Percentiles rank a stretch among this genome's conserved stretches.
Conservation (phyloP, 1,284 basidiomycete species). For the Ustilago bromivora region DNA sequence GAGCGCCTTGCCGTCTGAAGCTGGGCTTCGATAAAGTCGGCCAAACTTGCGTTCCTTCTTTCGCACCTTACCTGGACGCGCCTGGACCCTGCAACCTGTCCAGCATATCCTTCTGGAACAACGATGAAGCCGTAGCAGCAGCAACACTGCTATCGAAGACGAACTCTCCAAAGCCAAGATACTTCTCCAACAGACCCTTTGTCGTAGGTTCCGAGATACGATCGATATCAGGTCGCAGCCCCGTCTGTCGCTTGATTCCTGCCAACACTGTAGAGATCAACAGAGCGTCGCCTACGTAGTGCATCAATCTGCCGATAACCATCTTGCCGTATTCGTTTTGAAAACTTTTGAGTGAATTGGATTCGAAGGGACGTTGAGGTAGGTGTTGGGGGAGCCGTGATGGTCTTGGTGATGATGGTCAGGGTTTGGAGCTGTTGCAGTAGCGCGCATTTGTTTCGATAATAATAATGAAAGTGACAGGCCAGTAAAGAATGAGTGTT, state of each 20-base stretch:
- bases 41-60: not conserved
- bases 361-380: no score
- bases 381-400: not conserved
- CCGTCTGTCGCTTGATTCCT: slow-evolving; percentile 83
- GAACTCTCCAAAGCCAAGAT: slow-evolving; percentile 87
- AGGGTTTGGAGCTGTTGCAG: not conserved
- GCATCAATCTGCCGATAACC: slow-evolving; percentile 78
- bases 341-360: no score
- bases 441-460: slow-evolving; percentile 4
- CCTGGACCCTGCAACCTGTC: slow-evolving; percentile 23
- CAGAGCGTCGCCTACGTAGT: slow-evolving; percentile 86
- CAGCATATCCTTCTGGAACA: slow-evolving; percentile 48
- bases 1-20: no score
- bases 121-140: slow-evolving; percentile 52
- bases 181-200: slow-evolving; percentile 81
- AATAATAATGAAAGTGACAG: slow-evolving; percentile 4
- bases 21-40: no score
- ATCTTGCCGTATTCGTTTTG: slow-evolving; percentile 15
- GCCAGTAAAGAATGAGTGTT: slow-evolving; percentile 9
- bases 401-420: not conserved
- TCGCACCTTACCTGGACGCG: slow-evolving; percentile 3
- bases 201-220: slow-evolving; percentile 75
- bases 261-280: slow-evolving; percentile 89
- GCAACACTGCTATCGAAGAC: slow-evolving; percentile 75
- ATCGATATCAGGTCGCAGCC: slow-evolving; percentile 53